Evolutionary conservation across 441 rosid genomes (phyloP), one percentile per base, ranked within the genome.

Genomic region (Populus hybrid): DNA sequence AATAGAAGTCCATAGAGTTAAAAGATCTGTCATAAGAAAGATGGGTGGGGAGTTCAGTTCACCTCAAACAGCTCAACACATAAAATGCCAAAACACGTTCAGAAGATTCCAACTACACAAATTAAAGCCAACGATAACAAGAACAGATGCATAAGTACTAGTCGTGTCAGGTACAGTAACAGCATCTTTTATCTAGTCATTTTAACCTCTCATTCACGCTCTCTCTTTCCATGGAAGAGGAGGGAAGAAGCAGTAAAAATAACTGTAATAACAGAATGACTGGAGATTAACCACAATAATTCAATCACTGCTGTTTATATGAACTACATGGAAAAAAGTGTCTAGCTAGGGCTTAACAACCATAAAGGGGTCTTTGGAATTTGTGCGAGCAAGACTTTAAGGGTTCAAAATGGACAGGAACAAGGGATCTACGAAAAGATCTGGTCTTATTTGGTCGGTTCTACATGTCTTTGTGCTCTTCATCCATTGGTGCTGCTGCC

Each of bases 361-460:
- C 32, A 40, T 3, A 64, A 28, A 71, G 32, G 16, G 1, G 24
- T 8, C 72, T 79, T 78, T 57, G 84, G 77, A 73, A 75, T 82
- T 77, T 86, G 83, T 84, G 85, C 80, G 72, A 64, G 77, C 61
- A 61, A 66, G 75, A 74, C 76, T 21, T 81, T 6, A 30, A 38
- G 21, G 76, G 79, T 76, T 85, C 81, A 78, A 83, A 59, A 76
- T 75, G 75, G 87, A 87, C 83, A 81, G 78, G 69, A 78, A 83
- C 79, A 76, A 40, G 61, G 83, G 79, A 80, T 80, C 84, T 83
- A 42, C 61, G 24, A 74, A 71, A 82, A 79, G 91, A 84, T 84
- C 80, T 83, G 82, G 81, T 84, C 85, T 75, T 79, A 67, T 82
- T 82, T 82, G 87, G 88, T 85, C 78, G 85, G 85, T 76, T 76